Evolutionary conservation across 768 basidiomycete genomes (phyloP).

Genomic region (Rhodotorula sphaerocarpa): DNA sequence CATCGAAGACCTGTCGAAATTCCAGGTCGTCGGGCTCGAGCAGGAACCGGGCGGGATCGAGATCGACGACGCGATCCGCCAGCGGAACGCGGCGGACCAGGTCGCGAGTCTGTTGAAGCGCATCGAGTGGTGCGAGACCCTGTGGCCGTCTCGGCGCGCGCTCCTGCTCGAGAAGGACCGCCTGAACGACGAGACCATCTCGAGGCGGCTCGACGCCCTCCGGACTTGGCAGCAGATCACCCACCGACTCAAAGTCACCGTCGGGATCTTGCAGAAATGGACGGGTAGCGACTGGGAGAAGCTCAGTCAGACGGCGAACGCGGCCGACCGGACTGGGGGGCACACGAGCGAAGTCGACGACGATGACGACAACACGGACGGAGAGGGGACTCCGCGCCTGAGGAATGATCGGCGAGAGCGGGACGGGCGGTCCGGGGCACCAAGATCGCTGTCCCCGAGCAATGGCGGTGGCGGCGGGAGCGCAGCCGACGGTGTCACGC

Average conservation of each 20-base stretch:
- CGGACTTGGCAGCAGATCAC: slow-evolving; percentile 88
- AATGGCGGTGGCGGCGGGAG: slow-evolving; percentile 48
- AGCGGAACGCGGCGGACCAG: slow-evolving; percentile 36
- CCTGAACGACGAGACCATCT: slow-evolving; percentile 52
- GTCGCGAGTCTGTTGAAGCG: slow-evolving; percentile 35
- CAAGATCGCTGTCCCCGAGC: too few relatives aligned
- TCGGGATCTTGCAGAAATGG: slow-evolving; percentile 76
- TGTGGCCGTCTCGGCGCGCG: slow-evolving; percentile 37
- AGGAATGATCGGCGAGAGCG: too few relatives aligned
- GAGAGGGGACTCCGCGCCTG: background rate
- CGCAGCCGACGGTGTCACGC: slow-evolving; percentile 41
- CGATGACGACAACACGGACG: background rate
- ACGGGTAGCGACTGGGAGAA: slow-evolving; percentile 86
- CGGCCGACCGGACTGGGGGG: slow-evolving; percentile 51
- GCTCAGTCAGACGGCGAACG: slow-evolving; percentile 59
- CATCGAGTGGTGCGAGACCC: slow-evolving; percentile 36
- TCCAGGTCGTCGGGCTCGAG: slow-evolving; percentile 51
- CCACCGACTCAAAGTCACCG: slow-evolving; percentile 70
- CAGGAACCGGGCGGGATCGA: slow-evolving; percentile 7
- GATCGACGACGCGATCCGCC: slow-evolving; percentile 4
- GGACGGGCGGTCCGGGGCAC: too few relatives aligned
- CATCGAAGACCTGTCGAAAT: slow-evolving; percentile 71
- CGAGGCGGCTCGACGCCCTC: slow-evolving; percentile 73
- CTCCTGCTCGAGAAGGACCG: slow-evolving; percentile 55
- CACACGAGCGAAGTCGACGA: slow-evolving; percentile 38